phyloP scores from a whole-genome alignment of 805 yeast species.

The Gaillardinia entomophila region DNA sequence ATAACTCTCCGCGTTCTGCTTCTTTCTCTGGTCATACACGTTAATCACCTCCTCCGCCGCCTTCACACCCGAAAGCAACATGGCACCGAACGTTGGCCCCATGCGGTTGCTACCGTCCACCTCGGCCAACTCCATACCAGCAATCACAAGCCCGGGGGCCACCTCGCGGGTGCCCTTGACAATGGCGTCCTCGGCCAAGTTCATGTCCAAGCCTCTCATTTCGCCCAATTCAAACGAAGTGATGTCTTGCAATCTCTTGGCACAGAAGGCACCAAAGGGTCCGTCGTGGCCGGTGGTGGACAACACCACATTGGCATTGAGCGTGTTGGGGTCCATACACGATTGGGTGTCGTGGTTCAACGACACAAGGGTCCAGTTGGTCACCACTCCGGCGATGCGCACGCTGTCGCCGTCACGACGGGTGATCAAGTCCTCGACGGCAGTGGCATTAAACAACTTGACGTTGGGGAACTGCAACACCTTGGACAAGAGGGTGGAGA shows the following conservation, averaged over 20 bases:
- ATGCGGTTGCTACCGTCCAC: constrained; percentile 73
- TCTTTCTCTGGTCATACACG: constrained; percentile 28
- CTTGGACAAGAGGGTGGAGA: constrained; percentile 64
- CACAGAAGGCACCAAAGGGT: constrained; percentile 76
- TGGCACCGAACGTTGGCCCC: constrained; percentile 84
- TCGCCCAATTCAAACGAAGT: constrained; percentile 46
- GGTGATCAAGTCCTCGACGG: constrained; percentile 75
- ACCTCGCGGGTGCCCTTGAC: constrained; percentile 65
- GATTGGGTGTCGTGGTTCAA: constrained; percentile 72
- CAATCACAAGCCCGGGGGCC: constrained; percentile 59
- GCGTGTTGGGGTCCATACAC: constrained; percentile 80
- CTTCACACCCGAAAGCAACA: constrained; percentile 73
- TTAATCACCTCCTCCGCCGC: constrained; percentile 57
- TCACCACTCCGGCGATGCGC: constrained; percentile 73
- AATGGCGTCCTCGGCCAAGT: constrained; percentile 68
- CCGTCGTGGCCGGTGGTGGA: constrained; percentile 82
- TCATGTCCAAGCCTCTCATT: constrained; percentile 78
- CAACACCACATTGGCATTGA: constrained; percentile 57
- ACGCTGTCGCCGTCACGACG: constrained; percentile 50
- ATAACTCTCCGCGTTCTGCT: constrained; percentile 17
- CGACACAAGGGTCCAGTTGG: constrained; percentile 77
- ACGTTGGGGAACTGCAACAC: constrained; percentile 69
- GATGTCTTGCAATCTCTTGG: constrained; percentile 47
- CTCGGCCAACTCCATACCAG: constrained; percentile 77
- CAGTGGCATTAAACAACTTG: constrained; percentile 72